Conservation (phyloP, 345 rosid genomes). For the Eucalyptus camaldulensis region DNA sequence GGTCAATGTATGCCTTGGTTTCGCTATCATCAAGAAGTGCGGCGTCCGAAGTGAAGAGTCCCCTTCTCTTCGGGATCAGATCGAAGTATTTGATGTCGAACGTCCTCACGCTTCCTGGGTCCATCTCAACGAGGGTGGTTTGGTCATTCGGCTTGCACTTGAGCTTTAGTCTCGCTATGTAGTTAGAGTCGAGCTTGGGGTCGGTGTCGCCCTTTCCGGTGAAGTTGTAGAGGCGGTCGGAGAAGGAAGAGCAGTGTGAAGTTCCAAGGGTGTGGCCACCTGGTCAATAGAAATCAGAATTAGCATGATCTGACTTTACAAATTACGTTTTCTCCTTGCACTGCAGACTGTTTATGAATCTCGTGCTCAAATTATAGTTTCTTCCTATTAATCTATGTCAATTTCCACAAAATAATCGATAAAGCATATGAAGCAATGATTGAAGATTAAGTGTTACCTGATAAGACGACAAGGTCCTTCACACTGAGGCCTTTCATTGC, state of each 20-base stretch:
- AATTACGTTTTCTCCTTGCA: not conserved
- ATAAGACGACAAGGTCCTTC: slow-evolving; percentile 45
- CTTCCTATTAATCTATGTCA: not conserved
- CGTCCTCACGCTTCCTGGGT: slow-evolving; percentile 53
- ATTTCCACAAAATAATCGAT: not conserved
- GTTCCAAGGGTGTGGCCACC: slow-evolving; percentile 58
- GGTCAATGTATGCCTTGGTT: slow-evolving; percentile 30
- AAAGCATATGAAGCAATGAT: not conserved
- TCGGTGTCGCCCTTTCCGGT: slow-evolving; percentile 51
- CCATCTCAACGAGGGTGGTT: slow-evolving; percentile 46
- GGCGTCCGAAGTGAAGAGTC: slow-evolving; percentile 44
- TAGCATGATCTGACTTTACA: not conserved
- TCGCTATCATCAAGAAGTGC: slow-evolving; percentile 32
- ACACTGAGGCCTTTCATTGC: slow-evolving; percentile 17
- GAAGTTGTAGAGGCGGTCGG: slow-evolving; percentile 49
- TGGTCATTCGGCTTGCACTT: slow-evolving; percentile 34
- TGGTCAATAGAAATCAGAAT: not conserved
- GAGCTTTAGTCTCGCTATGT: slow-evolving; percentile 1
- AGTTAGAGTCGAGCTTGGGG: slow-evolving; percentile 28
- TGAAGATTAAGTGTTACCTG: slow-evolving; percentile 11
- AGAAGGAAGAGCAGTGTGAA: slow-evolving; percentile 41
- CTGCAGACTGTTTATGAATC: not conserved
- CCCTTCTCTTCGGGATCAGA: slow-evolving; percentile 40
- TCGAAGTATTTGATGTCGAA: slow-evolving; percentile 38
- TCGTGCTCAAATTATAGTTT: not conserved